A percentile compares a stretch with the other conserved stretches of the same genome.
phyloP scores from a whole-genome alignment of 2,329 filamentous ascomycete genomes.

The Teratosphaeria nubilosa region DNA sequence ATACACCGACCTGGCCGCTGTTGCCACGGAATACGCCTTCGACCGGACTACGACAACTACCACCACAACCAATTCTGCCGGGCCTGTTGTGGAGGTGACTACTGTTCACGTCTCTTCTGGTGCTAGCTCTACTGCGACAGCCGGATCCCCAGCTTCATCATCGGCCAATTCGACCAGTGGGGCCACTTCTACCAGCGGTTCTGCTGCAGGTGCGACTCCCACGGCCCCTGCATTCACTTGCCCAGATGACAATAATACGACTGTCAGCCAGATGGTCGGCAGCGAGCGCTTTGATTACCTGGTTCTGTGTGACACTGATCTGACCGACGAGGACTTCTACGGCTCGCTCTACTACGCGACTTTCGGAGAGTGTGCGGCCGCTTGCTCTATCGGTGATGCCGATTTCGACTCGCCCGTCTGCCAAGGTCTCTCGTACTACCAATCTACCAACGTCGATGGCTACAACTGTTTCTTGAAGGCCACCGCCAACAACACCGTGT shows the following conservation, averaged over 20 bases:
- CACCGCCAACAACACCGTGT: constrained; percentile 14
- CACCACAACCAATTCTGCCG: neutral
- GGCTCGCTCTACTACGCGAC: constrained; percentile 16
- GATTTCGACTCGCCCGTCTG: constrained; percentile 21
- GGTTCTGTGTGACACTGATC: constrained; percentile 23
- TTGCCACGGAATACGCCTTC: constrained; percentile 1
- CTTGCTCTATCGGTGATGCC: constrained; percentile 23
- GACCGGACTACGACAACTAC: neutral
- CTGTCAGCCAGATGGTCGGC: constrained; percentile 23
- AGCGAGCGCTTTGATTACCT: constrained; percentile 24
- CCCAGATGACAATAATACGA: constrained; percentile 22
- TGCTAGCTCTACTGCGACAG: constrained; percentile 1
- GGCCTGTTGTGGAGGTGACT: neutral
- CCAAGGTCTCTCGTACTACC: constrained; percentile 22
- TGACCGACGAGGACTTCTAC: constrained; percentile 19
- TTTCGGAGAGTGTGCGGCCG: constrained; percentile 23
- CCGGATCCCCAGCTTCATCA: neutral
- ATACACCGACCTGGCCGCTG: constrained; percentile 14
- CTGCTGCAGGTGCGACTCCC: constrained; percentile 10
- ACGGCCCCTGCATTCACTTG: constrained; percentile 22
- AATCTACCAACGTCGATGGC: constrained; percentile 10
- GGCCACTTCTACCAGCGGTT: neutral
- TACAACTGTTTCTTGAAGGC: constrained; percentile 26
- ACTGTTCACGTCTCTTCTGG: neutral
- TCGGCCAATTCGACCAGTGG: neutral